Evolutionary conservation across 2,329 filamentous ascomycete genomes (phyloP), one percentile per base, ranked within the genome.

Genomic region (Xylariales sp.): DNA sequence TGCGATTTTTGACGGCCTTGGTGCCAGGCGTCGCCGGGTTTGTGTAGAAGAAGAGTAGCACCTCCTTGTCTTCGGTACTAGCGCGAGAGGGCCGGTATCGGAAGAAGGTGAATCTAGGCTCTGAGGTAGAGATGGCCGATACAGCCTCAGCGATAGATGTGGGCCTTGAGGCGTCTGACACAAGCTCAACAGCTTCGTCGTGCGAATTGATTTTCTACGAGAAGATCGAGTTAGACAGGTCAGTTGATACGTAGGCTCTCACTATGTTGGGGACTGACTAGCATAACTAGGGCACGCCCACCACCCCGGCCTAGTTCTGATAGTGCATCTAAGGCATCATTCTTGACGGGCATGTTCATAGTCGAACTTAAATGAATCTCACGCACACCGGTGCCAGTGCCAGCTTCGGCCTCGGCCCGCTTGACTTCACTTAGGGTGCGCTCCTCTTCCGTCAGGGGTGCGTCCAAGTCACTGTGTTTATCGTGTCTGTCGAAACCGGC

Each of bases 81-180:
- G 83, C 80, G 69, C 88, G 81, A 49, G 85, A 85, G 75, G 91
- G 86, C 12, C 80, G 82, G 78, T 89, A 92, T 34, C 90, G 86
- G 83, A 91, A 96, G 78, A 96, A 93, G 6, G 90, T 91, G 78
- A 93, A 95, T 50, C 93, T 86, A 4, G 93, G 93, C 78, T 93
- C 91, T 23, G 84, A 85, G 9, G 84, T 71, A 5, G 91, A 90
- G 69, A 97, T 93, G 28, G 81, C 80, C 3, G 80, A 76, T 0
- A 86, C 81, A 4, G 95, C 85, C 41, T 88, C 85, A 28, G 83
- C 71, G 30, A 93, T 87, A 5, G 86, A 84, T 18, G 85, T 82
- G 0, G 86, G 84, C 0, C 83, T 79, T 9, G 80, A 82, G 3
- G 86, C 83, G 64, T 83, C 80, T 61, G 83, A 80, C 7, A 89